Percentiles rank a stretch among this genome's conserved stretches.
Conservation (phyloP, 2,329 filamentous ascomycete species). For the Cladobotryum mycophilum region DNA sequence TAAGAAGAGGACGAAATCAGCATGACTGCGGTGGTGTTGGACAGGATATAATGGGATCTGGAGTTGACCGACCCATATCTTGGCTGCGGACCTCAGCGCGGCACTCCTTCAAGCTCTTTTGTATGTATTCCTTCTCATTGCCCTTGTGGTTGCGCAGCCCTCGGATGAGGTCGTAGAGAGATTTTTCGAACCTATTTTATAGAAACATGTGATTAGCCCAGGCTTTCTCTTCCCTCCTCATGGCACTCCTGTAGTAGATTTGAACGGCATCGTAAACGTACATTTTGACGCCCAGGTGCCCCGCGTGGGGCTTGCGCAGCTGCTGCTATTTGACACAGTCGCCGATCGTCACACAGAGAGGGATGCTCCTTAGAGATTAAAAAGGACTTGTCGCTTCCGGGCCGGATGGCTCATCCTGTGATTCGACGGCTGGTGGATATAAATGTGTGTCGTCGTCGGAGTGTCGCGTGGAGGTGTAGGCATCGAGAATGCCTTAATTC, state of each 20-base stretch:
- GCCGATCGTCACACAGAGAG: background rate
- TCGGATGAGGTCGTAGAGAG: constrained; percentile 95
- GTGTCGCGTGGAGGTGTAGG: background rate
- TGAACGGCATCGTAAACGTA: constrained; percentile 7
- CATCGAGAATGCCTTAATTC: background rate
- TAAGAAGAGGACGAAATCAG: constrained; percentile 8
- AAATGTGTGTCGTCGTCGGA: background rate
- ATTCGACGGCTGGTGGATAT: background rate
- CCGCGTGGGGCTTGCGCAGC: constrained; percentile 14
- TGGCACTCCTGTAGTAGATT: background rate
- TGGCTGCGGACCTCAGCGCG: constrained; percentile 84
- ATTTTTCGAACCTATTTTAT: constrained; percentile 89
- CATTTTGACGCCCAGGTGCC: constrained; percentile 17
- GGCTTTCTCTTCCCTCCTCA: background rate
- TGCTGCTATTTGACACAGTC: background rate
- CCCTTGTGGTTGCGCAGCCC: constrained; percentile 94
- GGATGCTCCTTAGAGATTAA: background rate
- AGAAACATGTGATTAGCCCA: background rate
- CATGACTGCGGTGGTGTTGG: background rate
- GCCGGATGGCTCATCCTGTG: constrained; percentile 9
- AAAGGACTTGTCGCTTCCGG: constrained; percentile 1
- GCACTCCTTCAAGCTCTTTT: constrained; percentile 91
- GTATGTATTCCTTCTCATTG: constrained; percentile 90
- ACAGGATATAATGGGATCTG: background rate
- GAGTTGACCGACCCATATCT: constrained; percentile 68